phyloP scores from a whole-genome alignment of 495 filamentous ascomycete species.

The Penicillium bialowiezense region DNA sequence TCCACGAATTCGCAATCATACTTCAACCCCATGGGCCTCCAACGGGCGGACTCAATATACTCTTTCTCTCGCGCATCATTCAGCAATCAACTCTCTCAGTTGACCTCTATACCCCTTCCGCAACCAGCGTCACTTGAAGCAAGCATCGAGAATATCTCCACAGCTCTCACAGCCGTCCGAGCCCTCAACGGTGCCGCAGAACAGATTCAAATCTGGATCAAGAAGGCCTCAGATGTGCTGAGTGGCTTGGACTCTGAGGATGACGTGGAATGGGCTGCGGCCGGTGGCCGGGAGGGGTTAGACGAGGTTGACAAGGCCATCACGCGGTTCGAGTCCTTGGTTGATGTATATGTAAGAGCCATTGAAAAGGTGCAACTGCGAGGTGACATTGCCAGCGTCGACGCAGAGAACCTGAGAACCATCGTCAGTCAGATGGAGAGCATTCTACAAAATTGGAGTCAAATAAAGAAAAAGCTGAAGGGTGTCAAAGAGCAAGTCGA shows the following conservation, averaged over 20 bases:
- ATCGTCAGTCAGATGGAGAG: slow-evolving; percentile 84
- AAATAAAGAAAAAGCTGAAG: slow-evolving; percentile 70
- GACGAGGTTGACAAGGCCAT: slow-evolving; percentile 88
- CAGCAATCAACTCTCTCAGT: slow-evolving; percentile 81
- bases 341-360: slow-evolving; percentile 83
- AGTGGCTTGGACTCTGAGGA: slow-evolving; percentile 85
- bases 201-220: slow-evolving; percentile 89
- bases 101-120: slow-evolving; percentile 82
- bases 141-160: slow-evolving; percentile 78
- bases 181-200: slow-evolving; percentile 79
- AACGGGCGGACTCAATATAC: slow-evolving; percentile 76
- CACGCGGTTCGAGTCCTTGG: slow-evolving; percentile 75
- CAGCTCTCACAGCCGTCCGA: slow-evolving; percentile 70
- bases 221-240: slow-evolving; percentile 83
- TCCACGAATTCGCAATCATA: slow-evolving; percentile 48
- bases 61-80: slow-evolving; percentile 88
- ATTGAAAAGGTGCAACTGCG: slow-evolving; percentile 86
- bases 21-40: slow-evolving; percentile 46
- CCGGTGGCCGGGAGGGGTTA: slow-evolving; percentile 83
- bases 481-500: slow-evolving; percentile 87
- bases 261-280: slow-evolving; percentile 96
- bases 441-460: slow-evolving; percentile 79
- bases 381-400: slow-evolving; percentile 69
- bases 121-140: slow-evolving; percentile 75
- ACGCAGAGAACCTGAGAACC: slow-evolving; percentile 60